Percentiles rank a stretch among this genome's conserved stretches.
phyloP scores from a whole-genome alignment of 768 basidiomycete species.

The Mycena epipterygia region DNA sequence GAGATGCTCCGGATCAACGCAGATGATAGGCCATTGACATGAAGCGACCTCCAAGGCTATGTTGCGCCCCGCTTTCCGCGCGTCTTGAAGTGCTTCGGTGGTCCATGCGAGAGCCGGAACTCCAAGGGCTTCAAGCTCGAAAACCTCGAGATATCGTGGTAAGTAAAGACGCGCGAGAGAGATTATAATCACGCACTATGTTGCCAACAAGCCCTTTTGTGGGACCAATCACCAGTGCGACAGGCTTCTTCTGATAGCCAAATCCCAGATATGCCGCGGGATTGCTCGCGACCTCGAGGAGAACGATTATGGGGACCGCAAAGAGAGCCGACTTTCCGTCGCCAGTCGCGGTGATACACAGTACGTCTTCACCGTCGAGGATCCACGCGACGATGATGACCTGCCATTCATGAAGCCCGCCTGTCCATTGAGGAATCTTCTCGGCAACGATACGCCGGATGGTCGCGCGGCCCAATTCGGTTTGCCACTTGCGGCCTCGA shows the following conservation, averaged over 20 bases:
- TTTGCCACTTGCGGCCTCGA: constrained; percentile 8
- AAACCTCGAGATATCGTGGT: neutral
- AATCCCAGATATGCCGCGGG: neutral
- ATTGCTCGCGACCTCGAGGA: constrained; percentile 14
- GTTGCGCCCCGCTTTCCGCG: constrained; percentile 10
- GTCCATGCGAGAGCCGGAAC: constrained; percentile 18
- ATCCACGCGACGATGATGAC: constrained; percentile 18
- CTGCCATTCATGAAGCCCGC: constrained; percentile 12
- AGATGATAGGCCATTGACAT: constrained; percentile 10
- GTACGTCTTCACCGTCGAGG: constrained; percentile 21
- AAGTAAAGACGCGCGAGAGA: too few relatives aligned
- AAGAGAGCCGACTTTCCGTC: constrained; percentile 28
- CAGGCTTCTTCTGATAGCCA: constrained; percentile 7
- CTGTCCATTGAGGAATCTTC: constrained; percentile 15
- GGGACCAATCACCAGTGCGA: constrained; percentile 17
- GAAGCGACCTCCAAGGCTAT: neutral
- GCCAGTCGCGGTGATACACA: constrained; percentile 17
- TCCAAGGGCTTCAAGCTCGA: neutral
- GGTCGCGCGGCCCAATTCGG: neutral
- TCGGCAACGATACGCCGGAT: constrained; percentile 17
- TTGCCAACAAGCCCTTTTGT: constrained; percentile 16
- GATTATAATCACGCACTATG: neutral
- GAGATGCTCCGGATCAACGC: constrained; percentile 28
- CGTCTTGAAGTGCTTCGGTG: constrained; percentile 10
- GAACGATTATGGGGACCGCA: constrained; percentile 19